Conservation (phyloP, 768 basidiomycete species). For the Boletus rubroflammeus region DNA sequence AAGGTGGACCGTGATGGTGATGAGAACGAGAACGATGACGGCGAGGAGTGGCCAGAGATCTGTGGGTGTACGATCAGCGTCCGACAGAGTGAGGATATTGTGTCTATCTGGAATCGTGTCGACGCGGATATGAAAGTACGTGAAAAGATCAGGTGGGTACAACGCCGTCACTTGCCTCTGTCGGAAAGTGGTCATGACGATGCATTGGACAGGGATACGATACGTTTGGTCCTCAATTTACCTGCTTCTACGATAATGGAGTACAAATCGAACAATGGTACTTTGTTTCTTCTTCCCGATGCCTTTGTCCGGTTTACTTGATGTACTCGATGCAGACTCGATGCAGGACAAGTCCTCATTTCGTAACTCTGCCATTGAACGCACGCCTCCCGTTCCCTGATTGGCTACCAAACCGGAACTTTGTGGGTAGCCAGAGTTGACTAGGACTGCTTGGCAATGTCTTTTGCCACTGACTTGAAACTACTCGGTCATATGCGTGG, state of each 20-base stretch:
- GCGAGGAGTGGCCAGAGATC: conserved; percentile 69
- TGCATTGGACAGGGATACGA: conserved; percentile 58
- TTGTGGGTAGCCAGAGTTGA: not conserved
- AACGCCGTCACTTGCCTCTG: conserved; percentile 27
- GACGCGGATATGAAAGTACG: conserved; percentile 73
- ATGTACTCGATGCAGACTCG: conserved; percentile 51
- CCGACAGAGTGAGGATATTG: conserved; percentile 88
- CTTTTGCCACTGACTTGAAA: conserved; percentile 1
- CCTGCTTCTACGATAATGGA: conserved; percentile 82
- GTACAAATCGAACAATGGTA: conserved; percentile 92
- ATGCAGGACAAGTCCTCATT: conserved; percentile 89
- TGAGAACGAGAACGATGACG: conserved; percentile 34
- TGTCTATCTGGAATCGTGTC: conserved; percentile 87
- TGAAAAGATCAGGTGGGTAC: conserved; percentile 75
- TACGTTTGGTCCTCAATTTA: conserved; percentile 71
- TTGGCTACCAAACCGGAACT: not conserved
- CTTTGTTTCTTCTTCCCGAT: not conserved
- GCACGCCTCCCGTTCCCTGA: conserved; percentile 32
- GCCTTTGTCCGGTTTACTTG: not conserved
- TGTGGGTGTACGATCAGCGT: conserved; percentile 96
- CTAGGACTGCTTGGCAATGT: not conserved
- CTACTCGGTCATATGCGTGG: not conserved
- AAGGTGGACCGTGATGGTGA: conserved; percentile 33
- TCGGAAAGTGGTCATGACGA: not conserved
- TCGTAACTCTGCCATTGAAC: conserved; percentile 58